These are phyloP conservation scores for Phialemonium atrogriseum DNA, from an alignment of 2,329 filamentous ascomycete genomes.

Conservation along the genomic window DNA sequence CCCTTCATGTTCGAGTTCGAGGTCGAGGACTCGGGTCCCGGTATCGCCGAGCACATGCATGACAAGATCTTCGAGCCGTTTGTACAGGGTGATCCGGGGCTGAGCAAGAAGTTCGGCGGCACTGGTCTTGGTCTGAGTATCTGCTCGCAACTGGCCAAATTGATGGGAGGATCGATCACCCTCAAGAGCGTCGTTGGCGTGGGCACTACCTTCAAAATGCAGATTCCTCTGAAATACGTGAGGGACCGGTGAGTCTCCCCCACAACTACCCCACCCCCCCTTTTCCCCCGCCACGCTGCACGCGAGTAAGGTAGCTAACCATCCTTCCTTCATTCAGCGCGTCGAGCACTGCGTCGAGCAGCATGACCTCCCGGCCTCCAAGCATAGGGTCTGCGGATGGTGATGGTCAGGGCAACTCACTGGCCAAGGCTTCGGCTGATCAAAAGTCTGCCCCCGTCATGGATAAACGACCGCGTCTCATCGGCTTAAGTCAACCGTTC, in stretches of 20 bases:
- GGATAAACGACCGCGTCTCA: slow-evolving; percentile 66
- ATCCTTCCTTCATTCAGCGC: slow-evolving; percentile 22
- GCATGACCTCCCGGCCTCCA: slow-evolving; percentile 37
- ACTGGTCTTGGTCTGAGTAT: slow-evolving; percentile 85
- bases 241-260: slow-evolving; percentile 54
- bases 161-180: slow-evolving; percentile 74
- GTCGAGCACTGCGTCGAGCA: slow-evolving; percentile 47
- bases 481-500: slow-evolving; percentile 77
- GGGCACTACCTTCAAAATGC: slow-evolving; percentile 76
- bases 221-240: slow-evolving; percentile 71
- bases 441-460: slow-evolving; percentile 35
- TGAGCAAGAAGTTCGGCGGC: slow-evolving; percentile 85
- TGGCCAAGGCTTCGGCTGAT: slow-evolving; percentile 12
- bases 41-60: slow-evolving; percentile 71
- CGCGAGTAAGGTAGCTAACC: not conserved
- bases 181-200: slow-evolving; percentile 63
- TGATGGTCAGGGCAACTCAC: slow-evolving; percentile 22
- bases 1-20: slow-evolving; percentile 78
- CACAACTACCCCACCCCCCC: no score
- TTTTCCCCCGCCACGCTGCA: not conserved
- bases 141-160: slow-evolving; percentile 71
- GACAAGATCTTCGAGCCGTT: slow-evolving; percentile 88
- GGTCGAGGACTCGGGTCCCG: slow-evolving; percentile 80
- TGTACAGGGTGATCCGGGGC: slow-evolving; percentile 80
- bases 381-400: slow-evolving; percentile 36